Evolutionary conservation across 2,329 filamentous ascomycete species (phyloP), one percentile per base, ranked within the genome.

Genomic region (Aphanoascus verrucosus): DNA sequence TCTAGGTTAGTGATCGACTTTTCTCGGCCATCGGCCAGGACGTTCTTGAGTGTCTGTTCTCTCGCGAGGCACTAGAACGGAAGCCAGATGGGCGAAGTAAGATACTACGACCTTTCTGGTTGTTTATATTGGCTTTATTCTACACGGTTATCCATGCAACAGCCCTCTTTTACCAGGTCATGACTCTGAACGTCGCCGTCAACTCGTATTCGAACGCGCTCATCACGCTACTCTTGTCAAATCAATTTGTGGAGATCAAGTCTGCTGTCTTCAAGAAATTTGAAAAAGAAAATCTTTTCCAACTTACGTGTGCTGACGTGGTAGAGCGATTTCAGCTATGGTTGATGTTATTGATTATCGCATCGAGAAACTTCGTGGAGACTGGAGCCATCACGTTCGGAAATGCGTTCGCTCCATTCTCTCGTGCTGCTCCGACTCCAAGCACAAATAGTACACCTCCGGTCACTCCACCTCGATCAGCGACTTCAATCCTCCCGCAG

Each of bases 191-290:
- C 59, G 94, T 98, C 2, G 93, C 93, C 0, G 91, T 98, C 62
- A 98, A 98, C 69, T 96, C 91, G 0, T 98, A 98, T 69, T 96
- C 90, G 0, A 98, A 98, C 64, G 91, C 93, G 0, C 75, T 98
- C 3, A 77, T 98, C 34, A 96, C 93, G 0, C 79, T 98, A 0
- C 76, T 98, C 1, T 81, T 98, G 66, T 96, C 90, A 5, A 98
- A 97, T 65, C 94, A 98, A 65, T 98, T 98, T 63, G 93, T 98
- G 42, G 93, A 98, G 72, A 95, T 98, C 75, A 98, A 98, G 66
- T 88, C 88, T 56, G 94, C 90, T 0, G 94, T 98, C 0, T 98
- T 98, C 76, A 97, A 98, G 73, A 93, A 91, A 56, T 94, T 97
- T 58, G 93, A 98, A 63, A 97, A 96, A 67, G 93, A 98, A 65